phyloP scores from a whole-genome alignment of 352 stramenopile genomes.

The Elongisporangium prolatum region DNA sequence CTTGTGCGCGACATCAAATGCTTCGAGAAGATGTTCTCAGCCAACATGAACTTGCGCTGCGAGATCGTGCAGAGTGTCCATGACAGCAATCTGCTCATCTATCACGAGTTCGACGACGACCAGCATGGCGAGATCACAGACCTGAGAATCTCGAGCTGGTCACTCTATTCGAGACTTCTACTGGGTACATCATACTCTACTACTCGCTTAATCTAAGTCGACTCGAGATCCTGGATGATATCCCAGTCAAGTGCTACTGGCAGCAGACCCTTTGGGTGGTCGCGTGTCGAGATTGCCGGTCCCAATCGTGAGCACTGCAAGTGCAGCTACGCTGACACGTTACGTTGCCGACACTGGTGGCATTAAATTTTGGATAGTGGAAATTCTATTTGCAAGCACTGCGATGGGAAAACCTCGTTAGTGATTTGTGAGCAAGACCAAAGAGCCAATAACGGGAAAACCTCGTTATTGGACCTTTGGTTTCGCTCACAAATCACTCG shows the following conservation, averaged over 20 bases:
- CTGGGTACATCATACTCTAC: conserved; percentile 31
- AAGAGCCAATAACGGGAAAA: too few relatives aligned
- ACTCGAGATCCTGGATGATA: too few relatives aligned
- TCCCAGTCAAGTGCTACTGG: too few relatives aligned
- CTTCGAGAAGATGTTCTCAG: too few relatives aligned
- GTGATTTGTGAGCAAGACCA: too few relatives aligned
- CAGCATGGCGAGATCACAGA: conserved; percentile 36
- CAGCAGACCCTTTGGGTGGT: too few relatives aligned
- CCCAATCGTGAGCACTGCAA: conserved; percentile 16
- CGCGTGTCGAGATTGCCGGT: too few relatives aligned
- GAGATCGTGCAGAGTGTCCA: conserved; percentile 30
- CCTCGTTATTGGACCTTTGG: conserved; percentile 24
- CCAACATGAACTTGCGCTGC: too few relatives aligned
- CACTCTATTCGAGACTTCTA: conserved; percentile 40
- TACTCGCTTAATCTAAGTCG: conserved; percentile 20
- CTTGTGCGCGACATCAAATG: background rate
- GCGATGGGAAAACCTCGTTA: conserved; percentile 38
- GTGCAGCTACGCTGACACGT: conserved; percentile 31
- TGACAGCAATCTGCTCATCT: conserved; percentile 34
- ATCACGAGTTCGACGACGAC: conserved; percentile 18
- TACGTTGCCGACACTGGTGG: conserved; percentile 27
- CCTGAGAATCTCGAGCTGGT: conserved; percentile 38
- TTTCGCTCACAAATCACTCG: conserved; percentile 14
- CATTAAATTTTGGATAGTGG: conserved; percentile 42
- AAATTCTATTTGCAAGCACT: conserved; percentile 37